Base-by-base conservation (phyloP, 306 rosid genomes). In the Vigna reflexopilosa region DNA sequence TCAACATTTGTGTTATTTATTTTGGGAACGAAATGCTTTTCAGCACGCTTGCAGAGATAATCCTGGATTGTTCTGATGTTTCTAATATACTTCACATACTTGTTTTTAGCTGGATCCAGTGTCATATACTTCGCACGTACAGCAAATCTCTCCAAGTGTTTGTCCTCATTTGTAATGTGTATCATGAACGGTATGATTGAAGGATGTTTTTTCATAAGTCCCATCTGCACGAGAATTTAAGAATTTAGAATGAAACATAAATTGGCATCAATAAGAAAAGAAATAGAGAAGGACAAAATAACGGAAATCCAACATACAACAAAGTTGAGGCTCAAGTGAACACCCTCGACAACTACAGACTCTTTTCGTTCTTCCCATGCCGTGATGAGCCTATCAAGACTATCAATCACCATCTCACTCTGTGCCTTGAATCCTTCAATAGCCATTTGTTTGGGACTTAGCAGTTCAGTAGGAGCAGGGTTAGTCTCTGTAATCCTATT, bases 71-170 rank as follows among this genome's bases (percentile, higher is more conserved):
- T 87, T 69, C 98, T 88, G 79, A 95, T 95, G 89, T 95, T 95
- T 75, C 92, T 87, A 30, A 95, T 95, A 77, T 95, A 95, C 91
- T 95, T 95, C 51, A 95, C 98, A 74, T 95, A 95, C 70, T 89
- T 95, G 86, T 95, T 92, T 86, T 91, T 95, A 66, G 93, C 97
- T 63, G 98, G 98, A 76, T 95, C 98, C 69, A 95, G 84, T 15
- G 98, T 91, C 98, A 95, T 95, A 81, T 95, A 95, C 81, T 95
- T 95, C 0, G 98, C 98, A 70, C 98, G 98, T 13, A 95, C 98
- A 13, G 98, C 98, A 86, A 95, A 95, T 82, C 98, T 85, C 84
- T 95, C 98, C 92, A 89, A 10, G 83, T 95, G 98, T 78, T 95
- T 95, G 48, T 92, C 98, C 92, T 95, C 98, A 51, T 92, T 92